Evolutionary conservation across 331 rosid species (phyloP), one percentile per base, ranked within the genome.

Genomic region (Cydonia oblonga): DNA sequence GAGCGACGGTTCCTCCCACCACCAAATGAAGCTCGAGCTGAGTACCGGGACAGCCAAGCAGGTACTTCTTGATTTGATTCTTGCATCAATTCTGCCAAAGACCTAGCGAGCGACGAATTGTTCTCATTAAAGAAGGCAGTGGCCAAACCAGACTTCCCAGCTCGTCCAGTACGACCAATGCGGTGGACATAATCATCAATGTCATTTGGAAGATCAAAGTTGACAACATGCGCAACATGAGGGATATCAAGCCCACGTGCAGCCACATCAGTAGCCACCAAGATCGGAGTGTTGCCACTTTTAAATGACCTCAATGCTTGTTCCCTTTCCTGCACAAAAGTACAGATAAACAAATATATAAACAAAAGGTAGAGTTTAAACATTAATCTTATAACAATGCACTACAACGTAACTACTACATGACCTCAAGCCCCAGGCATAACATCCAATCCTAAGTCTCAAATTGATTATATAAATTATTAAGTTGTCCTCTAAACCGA

Each of bases 241-340:
- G 96, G 97, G 75, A 90, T 90, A 62, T 90, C 96, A 77, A 90
- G 96, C 67, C 97, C 97, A 64, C 97, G 95, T 10, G 97, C 97
- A 59, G 96, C 97, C 71, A 90, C 97, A 81, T 90, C 97, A 56
- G 96, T 90, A 64, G 97, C 97, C 53, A 90, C 97, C 89, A 90
- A 84, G 64, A 90, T 90, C 2, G 97, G 97, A 28, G 42, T 35
- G 42, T 35, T 35, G 13, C 42, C 42, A 35, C 42, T 35, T 13
- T 35, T 35, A 35, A 35, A 90, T 42, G 97, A 90, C 83, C 87
- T 85, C 75, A 89, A 78, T 66, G 97, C 96, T 3, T 61, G 76
- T 75, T 91, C 96, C 71, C 96, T 91, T 87, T 91, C 97, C 97
- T 91, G 88, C 84, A 84, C 42, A 59, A 24, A 65, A 69, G 51